These are phyloP conservation scores for Aurinia saxatilis DNA, from an alignment of 345 rosid genomes.

Conservation along the genomic window DNA sequence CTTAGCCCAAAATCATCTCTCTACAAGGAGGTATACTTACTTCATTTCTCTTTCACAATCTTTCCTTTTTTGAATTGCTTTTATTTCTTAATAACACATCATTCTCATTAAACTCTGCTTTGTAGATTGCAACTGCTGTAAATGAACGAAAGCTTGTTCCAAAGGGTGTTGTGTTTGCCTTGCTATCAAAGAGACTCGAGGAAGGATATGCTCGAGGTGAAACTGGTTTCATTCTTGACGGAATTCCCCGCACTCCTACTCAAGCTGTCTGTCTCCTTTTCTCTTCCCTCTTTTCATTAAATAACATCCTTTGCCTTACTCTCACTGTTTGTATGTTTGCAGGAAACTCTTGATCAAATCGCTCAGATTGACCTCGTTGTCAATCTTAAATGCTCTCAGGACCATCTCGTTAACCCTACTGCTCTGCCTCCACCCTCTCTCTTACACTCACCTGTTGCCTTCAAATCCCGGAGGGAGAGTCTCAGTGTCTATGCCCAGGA, in stretches of 20 bases:
- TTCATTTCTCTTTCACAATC: too few species aligned
- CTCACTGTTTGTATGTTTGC: conserved; percentile 18
- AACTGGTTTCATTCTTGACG: conserved; percentile 89
- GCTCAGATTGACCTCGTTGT: conserved; percentile 81
- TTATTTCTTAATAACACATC: neutral
- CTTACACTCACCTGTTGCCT: conserved; percentile 31
- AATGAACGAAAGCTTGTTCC: conserved; percentile 70
- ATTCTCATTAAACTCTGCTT: neutral
- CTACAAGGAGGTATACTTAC: conserved; percentile 47
- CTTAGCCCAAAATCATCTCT: conserved; percentile 67
- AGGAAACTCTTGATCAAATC: conserved; percentile 85
- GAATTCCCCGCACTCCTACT: conserved; percentile 72
- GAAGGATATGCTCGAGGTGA: conserved; percentile 77
- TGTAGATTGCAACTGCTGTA: conserved; percentile 37
- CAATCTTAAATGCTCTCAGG: conserved; percentile 58
- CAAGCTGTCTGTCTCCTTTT: conserved; percentile 89
- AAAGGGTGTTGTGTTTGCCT: conserved; percentile 62
- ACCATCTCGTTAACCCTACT: conserved; percentile 31
- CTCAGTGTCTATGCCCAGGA: conserved; percentile 41
- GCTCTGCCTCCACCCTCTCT: conserved; percentile 27
- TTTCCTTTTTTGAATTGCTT: too few species aligned
- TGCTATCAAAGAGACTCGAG: conserved; percentile 80
- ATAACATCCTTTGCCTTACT: too few species aligned
- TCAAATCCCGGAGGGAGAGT: conserved; percentile 41
- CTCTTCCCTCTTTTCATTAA: too few species aligned